Evolutionary conservation across 2,329 filamentous ascomycete genomes (phyloP).

Genomic region (Cadophora luteo-olivacea): DNA sequence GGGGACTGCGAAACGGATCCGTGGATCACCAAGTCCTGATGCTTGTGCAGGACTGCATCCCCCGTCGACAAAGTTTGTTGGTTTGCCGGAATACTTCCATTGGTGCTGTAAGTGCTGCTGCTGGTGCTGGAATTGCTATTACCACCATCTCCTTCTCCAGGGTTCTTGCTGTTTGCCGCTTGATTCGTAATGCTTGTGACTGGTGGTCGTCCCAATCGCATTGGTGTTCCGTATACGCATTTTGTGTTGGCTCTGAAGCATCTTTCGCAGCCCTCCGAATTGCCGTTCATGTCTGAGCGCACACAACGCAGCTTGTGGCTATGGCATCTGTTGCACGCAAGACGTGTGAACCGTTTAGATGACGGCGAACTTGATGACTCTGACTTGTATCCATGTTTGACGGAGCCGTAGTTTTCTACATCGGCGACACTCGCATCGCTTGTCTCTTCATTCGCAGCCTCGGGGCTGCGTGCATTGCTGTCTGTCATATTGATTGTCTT

Average conservation of each 20-base stretch:
- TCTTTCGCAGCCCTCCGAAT: conserved; percentile 4
- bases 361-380: neutral
- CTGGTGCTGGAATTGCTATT: conserved; percentile 6
- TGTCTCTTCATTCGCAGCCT: neutral
- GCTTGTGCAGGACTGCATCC: neutral
- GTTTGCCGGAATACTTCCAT: neutral
- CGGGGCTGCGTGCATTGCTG: neutral
- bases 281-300: neutral
- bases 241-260: conserved; percentile 9
- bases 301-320: conserved; percentile 9
- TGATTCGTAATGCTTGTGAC: neutral
- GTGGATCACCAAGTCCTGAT: neutral
- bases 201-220: conserved; percentile 4
- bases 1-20: neutral
- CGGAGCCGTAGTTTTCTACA: neutral
- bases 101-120: conserved; percentile 8
- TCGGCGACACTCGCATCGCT: neutral
- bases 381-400: neutral
- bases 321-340: conserved; percentile 11
- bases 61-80: neutral
- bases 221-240: conserved; percentile 6
- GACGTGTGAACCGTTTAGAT: conserved; percentile 9
- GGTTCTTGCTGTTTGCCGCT: neutral
- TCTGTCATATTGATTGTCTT: neutral
- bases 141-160: neutral